phyloP scores from a whole-genome alignment of 805 yeast genomes.

The Metschnikowia kunwiensis region DNA sequence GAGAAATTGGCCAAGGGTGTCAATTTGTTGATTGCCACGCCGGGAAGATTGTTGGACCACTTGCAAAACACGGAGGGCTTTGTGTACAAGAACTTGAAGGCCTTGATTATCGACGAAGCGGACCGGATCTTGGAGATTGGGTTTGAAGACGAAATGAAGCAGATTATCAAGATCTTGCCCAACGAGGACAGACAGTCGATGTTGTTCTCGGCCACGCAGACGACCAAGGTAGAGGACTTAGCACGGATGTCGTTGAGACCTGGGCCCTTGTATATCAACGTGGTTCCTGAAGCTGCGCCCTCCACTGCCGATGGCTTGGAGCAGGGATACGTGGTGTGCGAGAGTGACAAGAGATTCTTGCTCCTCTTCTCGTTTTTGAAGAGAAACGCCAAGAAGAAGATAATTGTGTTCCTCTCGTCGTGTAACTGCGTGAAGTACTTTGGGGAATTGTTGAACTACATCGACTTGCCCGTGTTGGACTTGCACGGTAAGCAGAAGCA shows the following conservation, averaged over 20 bases:
- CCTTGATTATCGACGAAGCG: constrained; percentile 95
- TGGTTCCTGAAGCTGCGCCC: constrained; percentile 74
- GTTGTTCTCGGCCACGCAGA: constrained; percentile 99
- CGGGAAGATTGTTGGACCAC: constrained; percentile 95
- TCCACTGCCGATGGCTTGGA: constrained; percentile 97
- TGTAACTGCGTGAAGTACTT: constrained; percentile 97
- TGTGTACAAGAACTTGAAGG: constrained; percentile 90
- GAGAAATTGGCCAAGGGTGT: constrained; percentile 93
- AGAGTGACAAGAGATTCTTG: constrained; percentile 89
- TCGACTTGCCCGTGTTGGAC: constrained; percentile 94
- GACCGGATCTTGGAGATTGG: constrained; percentile 97
- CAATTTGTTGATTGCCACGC: constrained; percentile 90
- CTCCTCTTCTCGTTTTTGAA: constrained; percentile 89
- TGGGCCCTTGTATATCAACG: constrained; percentile 92
- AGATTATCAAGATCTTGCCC: constrained; percentile 90
- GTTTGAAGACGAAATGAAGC: constrained; percentile 98
- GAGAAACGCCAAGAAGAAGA: constrained; percentile 85
- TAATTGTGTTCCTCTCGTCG: constrained; percentile 91
- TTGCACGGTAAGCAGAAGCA: constrained; percentile 98
- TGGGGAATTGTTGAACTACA: constrained; percentile 91
- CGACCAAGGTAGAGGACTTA: constrained; percentile 96
- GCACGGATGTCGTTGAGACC: constrained; percentile 94
- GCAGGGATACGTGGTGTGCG: constrained; percentile 98
- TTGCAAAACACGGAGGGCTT: constrained; percentile 93
- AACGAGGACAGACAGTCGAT: constrained; percentile 91